phyloP scores from a whole-genome alignment of 768 basidiomycete genomes.

The Rhodotorula sphaerocarpa region DNA sequence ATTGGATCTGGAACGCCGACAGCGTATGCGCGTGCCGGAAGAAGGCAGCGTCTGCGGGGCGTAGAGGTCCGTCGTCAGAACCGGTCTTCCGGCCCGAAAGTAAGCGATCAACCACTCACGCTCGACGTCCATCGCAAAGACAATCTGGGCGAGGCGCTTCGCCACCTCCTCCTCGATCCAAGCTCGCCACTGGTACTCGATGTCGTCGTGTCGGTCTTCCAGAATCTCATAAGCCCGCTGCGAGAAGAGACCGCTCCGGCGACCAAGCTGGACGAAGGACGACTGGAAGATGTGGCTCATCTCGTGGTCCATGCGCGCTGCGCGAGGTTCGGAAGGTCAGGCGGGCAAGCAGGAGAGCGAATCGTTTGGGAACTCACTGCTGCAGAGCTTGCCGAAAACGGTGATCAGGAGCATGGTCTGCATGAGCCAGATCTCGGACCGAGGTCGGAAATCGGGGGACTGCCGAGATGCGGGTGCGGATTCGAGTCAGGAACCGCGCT shows the following conservation, averaged over 20 bases:
- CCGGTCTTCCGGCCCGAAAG: neutral
- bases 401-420: conserved; percentile 33
- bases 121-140: conserved; percentile 35
- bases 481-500: too few species aligned
- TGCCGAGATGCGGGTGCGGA: neutral
- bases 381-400: conserved; percentile 35
- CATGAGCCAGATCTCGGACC: conserved; percentile 37
- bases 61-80: conserved; percentile 50
- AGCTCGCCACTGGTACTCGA: conserved; percentile 25
- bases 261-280: conserved; percentile 14
- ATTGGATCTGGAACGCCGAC: conserved; percentile 39
- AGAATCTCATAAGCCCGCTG: conserved; percentile 18
- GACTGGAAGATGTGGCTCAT: conserved; percentile 35
- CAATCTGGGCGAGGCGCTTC: conserved; percentile 32
- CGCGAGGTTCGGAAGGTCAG: too few species aligned
- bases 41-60: conserved; percentile 76
- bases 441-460: conserved; percentile 36
- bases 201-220: conserved; percentile 10
- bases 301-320: conserved; percentile 34
- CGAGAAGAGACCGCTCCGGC: conserved; percentile 32
- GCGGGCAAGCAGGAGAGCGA: too few species aligned
- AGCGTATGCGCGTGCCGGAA: conserved; percentile 52
- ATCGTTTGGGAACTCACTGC: conserved; percentile 9
- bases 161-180: conserved; percentile 35
- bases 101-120: conserved; percentile 20